phyloP scores from a whole-genome alignment of 805 yeast genomes.

The Ogataea dorogensis region DNA sequence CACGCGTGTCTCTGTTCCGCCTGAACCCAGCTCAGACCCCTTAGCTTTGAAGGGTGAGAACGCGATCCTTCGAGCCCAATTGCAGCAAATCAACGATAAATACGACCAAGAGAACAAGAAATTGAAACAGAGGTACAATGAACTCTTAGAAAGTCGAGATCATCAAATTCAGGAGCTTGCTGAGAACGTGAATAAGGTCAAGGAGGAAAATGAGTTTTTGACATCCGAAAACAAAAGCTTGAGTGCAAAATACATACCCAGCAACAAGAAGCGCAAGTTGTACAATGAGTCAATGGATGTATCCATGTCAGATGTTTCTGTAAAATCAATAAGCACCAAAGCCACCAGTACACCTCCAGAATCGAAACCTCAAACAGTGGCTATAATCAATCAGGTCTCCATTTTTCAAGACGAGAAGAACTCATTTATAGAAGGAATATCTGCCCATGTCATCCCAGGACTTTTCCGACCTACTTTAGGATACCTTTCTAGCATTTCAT shows the following conservation, averaged over 20 bases:
- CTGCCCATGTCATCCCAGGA: constrained; percentile 38
- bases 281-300: constrained; percentile 16
- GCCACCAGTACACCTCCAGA: constrained; percentile 4
- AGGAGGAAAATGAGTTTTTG: constrained; percentile 57
- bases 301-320: constrained; percentile 2
- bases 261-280: constrained; percentile 26
- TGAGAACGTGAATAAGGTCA: constrained; percentile 42
- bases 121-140: constrained; percentile 32
- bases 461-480: constrained; percentile 32
- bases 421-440: constrained; percentile 37
- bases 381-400: constrained; percentile 32
- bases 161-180: constrained; percentile 24
- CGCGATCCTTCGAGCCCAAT: constrained; percentile 68
- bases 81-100: constrained; percentile 44
- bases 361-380: constrained; percentile 16
- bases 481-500: constrained; percentile 34
- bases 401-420: constrained; percentile 39
- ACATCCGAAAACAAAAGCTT: constrained; percentile 44
- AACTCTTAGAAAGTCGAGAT: constrained; percentile 23
- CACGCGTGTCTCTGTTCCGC: neutral
- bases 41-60: constrained; percentile 67
- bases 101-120: constrained; percentile 38
- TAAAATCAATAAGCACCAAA: constrained; percentile 2
- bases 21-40: constrained; percentile 10
- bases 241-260: constrained; percentile 24